Base-by-base conservation (phyloP, 345 rosid species). In the Iberis pinnata region DNA sequence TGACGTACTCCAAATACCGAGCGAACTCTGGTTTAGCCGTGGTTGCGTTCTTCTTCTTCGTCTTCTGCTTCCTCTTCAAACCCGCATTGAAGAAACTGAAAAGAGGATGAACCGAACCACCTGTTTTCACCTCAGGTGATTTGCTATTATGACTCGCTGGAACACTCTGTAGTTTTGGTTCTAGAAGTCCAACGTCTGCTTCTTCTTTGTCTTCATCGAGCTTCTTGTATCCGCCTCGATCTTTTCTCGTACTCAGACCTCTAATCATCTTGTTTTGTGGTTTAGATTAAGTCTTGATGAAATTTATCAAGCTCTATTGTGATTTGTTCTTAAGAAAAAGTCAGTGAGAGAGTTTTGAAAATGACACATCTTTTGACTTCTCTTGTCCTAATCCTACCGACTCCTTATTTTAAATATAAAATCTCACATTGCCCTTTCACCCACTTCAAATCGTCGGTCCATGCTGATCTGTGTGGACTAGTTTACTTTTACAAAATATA, bases 1-100 rank as follows among this genome's bases (percentile, higher is more conserved):
- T 84, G 8, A 84, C 72, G 37, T 84, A 88, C 66, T 80, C 76
- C 36, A 88, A 25, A 58, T 88, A 88, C 73, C 95, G 76, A 0
- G 79, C 67, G 9, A 77, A 76, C 39, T 88, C 90, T 1, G 90
- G 90, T 50, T 57, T 80, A 0, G 90, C 77, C 6, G 84, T 80
- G 9, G 84, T 43, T 80, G 63, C 73, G 80, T 60, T 88, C 71
- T 74, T 77, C 19, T 81, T 64, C 48, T 43, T 43, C 84, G 75
- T 84, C 84, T 75, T 88, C 72, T 75, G 5, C 33, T 29, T 78
- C 18, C 78, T 61, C 63, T 56, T 37, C 41, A 11, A 35, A 25
- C 63, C 7, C 14, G 32, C 19, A 24, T 64, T 53, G 9, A 88
- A 82, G 22, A 84, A 74, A 53, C 79, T 73, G 31, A 88, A 37